Evolutionary conservation across 441 rosid species (phyloP), one percentile per base, ranked within the genome.

Genomic region (Erysimum pusillum): DNA sequence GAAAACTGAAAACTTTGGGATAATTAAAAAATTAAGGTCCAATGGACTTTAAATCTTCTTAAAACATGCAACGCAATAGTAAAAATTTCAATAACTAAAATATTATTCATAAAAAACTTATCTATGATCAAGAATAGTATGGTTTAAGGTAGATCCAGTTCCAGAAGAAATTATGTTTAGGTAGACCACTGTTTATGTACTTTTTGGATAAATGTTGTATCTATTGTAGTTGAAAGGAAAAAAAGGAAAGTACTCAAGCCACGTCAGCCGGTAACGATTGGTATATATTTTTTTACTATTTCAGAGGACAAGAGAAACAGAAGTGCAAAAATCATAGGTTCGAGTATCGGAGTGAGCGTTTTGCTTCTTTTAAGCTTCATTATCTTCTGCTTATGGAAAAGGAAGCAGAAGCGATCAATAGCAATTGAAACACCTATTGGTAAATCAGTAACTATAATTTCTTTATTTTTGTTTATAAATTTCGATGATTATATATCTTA

Each of bases 371-470:
- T 89, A 46, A 83, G 75, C 67, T n/a, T 85, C n/a, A 63, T 61
- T n/a, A 78, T 78, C 71, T 82, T 61, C 48, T 67, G 74, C 17
- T 3, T 91, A 14, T 86, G 91, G 89, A 91, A 67, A 74, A 87
- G 83, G 81, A 86, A 80, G 74, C 69, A 64, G 18, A 39, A 85
- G 49, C 73, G 32, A 67, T 44, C 63, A 49, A 7, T 35, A 67
- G 18, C 35, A 52, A 44, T 69, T 42, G 74, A 49, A 53, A 63
- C 64, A 48, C 49, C 32, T 46, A 76, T 35, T 70, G 75, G 81
- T 77, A 71, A 56, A 63, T 57, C 2, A 18, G 0, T 11, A 35
- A 17, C 17, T 58, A 5, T 14, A 31, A 0, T 41, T 71, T 41
- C 13, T 56, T 31, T 17, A 3, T 39, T n/a, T 22, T 20, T 70